phyloP scores from a whole-genome alignment of 2,329 filamentous ascomycete genomes.

The Colletotrichum sp. region DNA sequence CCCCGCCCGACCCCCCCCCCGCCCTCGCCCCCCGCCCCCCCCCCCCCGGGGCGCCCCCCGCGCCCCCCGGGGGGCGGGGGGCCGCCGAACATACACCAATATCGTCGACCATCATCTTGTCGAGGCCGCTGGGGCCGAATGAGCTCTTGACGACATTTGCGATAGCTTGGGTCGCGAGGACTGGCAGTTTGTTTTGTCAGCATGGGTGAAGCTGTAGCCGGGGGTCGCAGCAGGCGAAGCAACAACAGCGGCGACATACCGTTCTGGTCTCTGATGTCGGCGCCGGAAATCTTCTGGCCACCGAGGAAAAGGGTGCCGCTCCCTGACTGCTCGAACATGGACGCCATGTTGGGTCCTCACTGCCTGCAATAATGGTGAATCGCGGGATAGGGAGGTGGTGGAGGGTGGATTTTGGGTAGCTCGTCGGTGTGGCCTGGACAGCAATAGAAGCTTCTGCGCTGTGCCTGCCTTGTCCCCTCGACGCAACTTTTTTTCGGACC shows the following conservation, averaged over 20 bases:
- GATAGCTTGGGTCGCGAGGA: constrained; percentile 94
- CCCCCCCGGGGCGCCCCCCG: too few species aligned
- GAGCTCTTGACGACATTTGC: constrained; percentile 99
- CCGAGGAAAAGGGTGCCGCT: constrained; percentile 97
- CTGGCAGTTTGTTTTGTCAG: constrained; percentile 49
- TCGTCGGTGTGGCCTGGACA: constrained; percentile 21
- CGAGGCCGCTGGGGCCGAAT: constrained; percentile 93
- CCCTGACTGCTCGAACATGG: constrained; percentile 93
- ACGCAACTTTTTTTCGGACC: constrained; percentile 25
- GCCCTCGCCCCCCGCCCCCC: too few species aligned
- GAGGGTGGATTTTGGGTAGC: constrained; percentile 1
- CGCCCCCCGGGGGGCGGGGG: too few species aligned
- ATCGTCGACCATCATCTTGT: constrained; percentile 99
- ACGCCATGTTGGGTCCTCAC: constrained; percentile 69
- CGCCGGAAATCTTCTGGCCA: constrained; percentile 94
- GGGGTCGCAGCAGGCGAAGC: background rate
- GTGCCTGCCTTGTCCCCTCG: constrained; percentile 19
- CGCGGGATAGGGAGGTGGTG: constrained; percentile 16
- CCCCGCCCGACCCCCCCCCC: too few species aligned
- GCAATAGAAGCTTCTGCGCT: constrained; percentile 24
- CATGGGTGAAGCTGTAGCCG: constrained; percentile 22
- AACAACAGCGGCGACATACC: constrained; percentile 52
- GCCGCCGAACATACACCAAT: constrained; percentile 73
- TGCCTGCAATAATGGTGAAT: constrained; percentile 7
- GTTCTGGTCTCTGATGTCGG: constrained; percentile 97